These are phyloP conservation scores for Flaveria trinervia DNA, from an alignment of 129 eudicot genomes.

Conservation along the genomic window DNA sequence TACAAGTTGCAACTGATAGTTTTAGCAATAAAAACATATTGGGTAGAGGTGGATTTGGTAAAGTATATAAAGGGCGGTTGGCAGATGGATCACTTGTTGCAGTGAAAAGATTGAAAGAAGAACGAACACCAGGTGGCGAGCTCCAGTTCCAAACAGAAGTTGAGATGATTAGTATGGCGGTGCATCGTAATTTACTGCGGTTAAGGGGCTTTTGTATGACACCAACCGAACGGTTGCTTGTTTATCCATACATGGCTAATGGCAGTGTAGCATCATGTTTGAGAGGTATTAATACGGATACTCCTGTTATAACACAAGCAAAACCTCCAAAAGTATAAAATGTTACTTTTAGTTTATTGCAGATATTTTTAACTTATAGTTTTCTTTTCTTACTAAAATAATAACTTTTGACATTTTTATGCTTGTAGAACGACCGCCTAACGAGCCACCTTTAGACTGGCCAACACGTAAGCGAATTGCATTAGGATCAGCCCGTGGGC, in stretches of 20 bases:
- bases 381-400: background rate
- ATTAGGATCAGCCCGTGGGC: conserved; percentile 81
- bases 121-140: conserved; percentile 96
- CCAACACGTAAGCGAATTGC: conserved; percentile 76
- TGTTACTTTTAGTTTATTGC: background rate
- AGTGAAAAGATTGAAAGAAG: conserved; percentile 85
- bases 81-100: conserved; percentile 89
- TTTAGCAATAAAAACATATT: conserved; percentile 85
- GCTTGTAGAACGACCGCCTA: conserved; percentile 71
- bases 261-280: conserved; percentile 94
- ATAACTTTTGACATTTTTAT: background rate
- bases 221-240: conserved; percentile 87
- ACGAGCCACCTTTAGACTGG: conserved; percentile 80
- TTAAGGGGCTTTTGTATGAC: conserved; percentile 92
- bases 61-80: conserved; percentile 85
- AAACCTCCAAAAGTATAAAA: background rate
- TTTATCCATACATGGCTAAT: conserved; percentile 91
- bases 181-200: conserved; percentile 78
- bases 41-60: conserved; percentile 93
- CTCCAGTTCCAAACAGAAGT: conserved; percentile 92
- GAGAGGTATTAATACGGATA: conserved; percentile 53
- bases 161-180: conserved; percentile 98
- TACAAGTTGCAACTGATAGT: conserved; percentile 90
- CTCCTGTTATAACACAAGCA: background rate
- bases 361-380: background rate